These are phyloP conservation scores for Przewalskia tangutica DNA, from an alignment of 257 asterid species.

Conservation along the genomic window DNA sequence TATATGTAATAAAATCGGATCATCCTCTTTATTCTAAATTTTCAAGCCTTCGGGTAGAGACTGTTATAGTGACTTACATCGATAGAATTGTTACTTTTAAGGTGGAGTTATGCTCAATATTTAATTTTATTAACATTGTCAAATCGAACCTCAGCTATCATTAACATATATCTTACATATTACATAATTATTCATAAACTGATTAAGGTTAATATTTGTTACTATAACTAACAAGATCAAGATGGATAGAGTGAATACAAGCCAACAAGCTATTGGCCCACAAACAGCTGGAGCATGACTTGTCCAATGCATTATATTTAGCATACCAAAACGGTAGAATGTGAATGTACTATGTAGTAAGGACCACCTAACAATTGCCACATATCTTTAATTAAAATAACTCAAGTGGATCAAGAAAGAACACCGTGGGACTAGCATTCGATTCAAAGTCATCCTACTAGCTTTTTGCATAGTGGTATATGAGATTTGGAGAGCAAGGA, in stretches of 20 bases:
- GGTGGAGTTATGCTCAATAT: background rate
- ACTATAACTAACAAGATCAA: background rate
- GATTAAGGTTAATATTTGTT: background rate
- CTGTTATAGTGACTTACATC: background rate
- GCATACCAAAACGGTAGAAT: background rate
- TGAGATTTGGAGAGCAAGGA: too few relatives aligned
- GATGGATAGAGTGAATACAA: background rate
- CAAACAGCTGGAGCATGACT: constrained; percentile 39
- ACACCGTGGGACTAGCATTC: too few relatives aligned
- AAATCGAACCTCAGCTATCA: background rate
- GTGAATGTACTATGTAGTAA: constrained; percentile 1
- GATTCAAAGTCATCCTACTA: too few relatives aligned
- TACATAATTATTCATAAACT: background rate
- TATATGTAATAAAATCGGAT: background rate
- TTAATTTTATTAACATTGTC: background rate
- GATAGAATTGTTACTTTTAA: background rate
- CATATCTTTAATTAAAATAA: background rate
- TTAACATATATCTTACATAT: background rate
- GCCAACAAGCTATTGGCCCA: constrained; percentile 8
- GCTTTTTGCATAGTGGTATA: too few relatives aligned
- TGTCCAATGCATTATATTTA: constrained; percentile 2
- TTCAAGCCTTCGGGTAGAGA: background rate
- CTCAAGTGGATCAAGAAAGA: too few relatives aligned
- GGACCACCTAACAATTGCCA: constrained; percentile 46
- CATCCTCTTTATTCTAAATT: background rate